Percentiles rank a stretch among this genome's conserved stretches.
Conservation (phyloP, 805 yeast genomes). For the Ogataea sp. region DNA sequence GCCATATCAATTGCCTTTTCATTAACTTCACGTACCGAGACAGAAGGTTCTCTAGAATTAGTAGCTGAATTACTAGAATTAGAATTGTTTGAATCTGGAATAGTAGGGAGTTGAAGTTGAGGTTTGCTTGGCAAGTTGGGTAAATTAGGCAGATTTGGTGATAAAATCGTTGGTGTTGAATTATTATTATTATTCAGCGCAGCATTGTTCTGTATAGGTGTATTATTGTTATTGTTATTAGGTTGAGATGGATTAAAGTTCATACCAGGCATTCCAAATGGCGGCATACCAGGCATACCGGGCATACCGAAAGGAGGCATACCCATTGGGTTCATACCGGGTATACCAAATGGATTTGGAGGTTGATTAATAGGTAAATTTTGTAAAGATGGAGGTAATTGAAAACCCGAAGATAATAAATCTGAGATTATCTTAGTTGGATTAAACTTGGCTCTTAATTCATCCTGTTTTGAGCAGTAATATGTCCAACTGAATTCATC, state of each 20-base stretch:
- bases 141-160: conserved; percentile 20
- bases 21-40: conserved; percentile 5
- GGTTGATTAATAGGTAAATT: conserved; percentile 3
- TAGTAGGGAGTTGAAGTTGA: conserved; percentile 5
- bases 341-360: conserved; percentile 13
- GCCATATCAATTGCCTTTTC: conserved; percentile 1
- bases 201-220: no score
- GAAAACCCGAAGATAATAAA: conserved; percentile 13
- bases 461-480: conserved; percentile 83
- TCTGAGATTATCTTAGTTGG: conserved; percentile 62
- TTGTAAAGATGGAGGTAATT: conserved; percentile 20
- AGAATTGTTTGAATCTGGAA: conserved; percentile 3
- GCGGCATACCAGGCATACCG: conserved; percentile 21
- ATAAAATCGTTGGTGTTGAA: no score
- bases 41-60: conserved; percentile 5
- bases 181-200: no score
- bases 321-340: conserved; percentile 17
- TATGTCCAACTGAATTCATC: conserved; percentile 96
- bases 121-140: conserved; percentile 23
- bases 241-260: conserved; percentile 23
- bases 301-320: conserved; percentile 17
- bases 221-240: no score
- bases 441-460: conserved; percentile 67
- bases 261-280: conserved; percentile 25
- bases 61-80: not conserved